These are phyloP conservation scores for Neurospora cerealis DNA, from an alignment of 495 filamentous ascomycete genomes.

Conservation along the genomic window DNA sequence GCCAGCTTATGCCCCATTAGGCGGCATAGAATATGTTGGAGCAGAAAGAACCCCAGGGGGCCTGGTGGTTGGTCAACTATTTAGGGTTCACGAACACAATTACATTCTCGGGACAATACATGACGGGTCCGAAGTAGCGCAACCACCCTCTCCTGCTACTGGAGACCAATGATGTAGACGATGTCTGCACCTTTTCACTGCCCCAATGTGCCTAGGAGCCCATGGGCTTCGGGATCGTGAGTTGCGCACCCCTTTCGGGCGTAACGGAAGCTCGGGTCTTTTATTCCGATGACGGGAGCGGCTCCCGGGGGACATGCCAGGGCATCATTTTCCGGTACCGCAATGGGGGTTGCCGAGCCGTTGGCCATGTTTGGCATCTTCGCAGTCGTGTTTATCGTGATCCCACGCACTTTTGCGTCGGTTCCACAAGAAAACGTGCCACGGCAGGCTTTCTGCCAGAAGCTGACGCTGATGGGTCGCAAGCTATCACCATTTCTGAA, in stretches of 20 bases:
- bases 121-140: too few relatives aligned
- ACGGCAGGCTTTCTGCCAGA: neutral
- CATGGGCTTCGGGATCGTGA: neutral
- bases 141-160: too few relatives aligned
- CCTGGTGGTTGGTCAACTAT: too few relatives aligned
- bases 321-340: neutral
- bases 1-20: too few relatives aligned
- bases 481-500: neutral
- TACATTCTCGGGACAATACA: too few relatives aligned
- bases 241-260: neutral
- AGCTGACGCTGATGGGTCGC: neutral
- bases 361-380: neutral
- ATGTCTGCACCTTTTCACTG: neutral
- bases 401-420: neutral
- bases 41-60: neutral
- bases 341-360: neutral
- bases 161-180: too few relatives aligned
- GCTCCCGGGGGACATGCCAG: neutral
- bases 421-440: too few relatives aligned
- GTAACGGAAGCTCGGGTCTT: neutral
- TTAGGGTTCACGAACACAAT: too few relatives aligned
- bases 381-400: neutral
- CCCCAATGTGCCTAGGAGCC: neutral
- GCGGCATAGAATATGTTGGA: neutral
- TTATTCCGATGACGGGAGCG: neutral